Conservation (phyloP, 2,329 filamentous ascomycete species). For the Lasiodiplodia theobromae region DNA sequence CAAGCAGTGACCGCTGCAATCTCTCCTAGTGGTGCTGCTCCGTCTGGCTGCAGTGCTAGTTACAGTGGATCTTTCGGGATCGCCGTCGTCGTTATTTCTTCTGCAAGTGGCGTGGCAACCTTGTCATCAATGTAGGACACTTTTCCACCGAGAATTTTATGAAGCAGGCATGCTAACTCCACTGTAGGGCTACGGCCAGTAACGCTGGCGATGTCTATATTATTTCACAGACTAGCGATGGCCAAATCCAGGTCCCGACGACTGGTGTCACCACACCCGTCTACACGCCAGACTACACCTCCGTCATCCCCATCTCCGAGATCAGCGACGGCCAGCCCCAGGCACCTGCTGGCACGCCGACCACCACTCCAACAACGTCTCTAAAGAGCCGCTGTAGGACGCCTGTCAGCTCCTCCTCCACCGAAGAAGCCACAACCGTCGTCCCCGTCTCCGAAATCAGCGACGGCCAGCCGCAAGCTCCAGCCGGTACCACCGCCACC, state of each 20-base stretch:
- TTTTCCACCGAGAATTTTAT: too few species aligned
- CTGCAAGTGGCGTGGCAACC: neutral
- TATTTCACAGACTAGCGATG: constrained; percentile 31
- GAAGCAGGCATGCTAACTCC: neutral
- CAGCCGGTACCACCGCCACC: neutral
- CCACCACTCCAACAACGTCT: neutral
- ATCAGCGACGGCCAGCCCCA: constrained; percentile 32
- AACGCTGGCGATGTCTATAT: neutral
- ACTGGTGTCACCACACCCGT: neutral
- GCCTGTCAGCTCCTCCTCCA: neutral
- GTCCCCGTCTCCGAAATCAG: constrained; percentile 38
- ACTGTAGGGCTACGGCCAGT: neutral
- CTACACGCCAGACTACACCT: neutral
- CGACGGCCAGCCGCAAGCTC: constrained; percentile 40
- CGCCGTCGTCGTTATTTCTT: constrained; percentile 4
- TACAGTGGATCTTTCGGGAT: constrained; percentile 7
- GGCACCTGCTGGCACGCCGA: constrained; percentile 25
- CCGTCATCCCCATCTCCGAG: constrained; percentile 21
- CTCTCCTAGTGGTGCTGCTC: constrained; percentile 4
- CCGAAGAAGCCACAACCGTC: neutral
- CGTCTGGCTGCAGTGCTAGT: neutral
- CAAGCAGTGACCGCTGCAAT: constrained; percentile 9
- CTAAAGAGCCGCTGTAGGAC: neutral
- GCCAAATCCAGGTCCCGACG: constrained; percentile 32
- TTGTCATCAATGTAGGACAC: neutral